Evolutionary conservation across 2,329 filamentous ascomycete genomes (phyloP).

Genomic region (Neoascochyta sp.): DNA sequence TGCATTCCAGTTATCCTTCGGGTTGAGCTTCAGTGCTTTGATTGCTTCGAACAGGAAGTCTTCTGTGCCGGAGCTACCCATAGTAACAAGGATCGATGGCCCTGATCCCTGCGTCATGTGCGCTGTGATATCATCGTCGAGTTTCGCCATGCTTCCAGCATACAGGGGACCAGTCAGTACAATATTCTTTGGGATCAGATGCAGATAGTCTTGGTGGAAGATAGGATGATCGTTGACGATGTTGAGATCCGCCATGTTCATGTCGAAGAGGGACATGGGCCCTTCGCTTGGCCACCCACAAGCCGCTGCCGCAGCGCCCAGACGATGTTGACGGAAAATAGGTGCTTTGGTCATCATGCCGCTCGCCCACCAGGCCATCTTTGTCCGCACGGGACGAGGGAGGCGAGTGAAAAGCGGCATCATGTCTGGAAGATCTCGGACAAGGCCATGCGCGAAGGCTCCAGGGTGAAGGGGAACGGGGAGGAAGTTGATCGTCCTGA

Average conservation of each 20-base stretch:
- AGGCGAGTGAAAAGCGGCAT: constrained; percentile 32
- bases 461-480: constrained; percentile 29
- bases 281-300: constrained; percentile 28
- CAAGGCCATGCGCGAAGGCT: constrained; percentile 27
- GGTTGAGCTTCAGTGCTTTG: constrained; percentile 22
- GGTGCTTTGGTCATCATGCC: constrained; percentile 30
- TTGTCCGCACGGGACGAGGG: constrained; percentile 25
- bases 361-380: constrained; percentile 25
- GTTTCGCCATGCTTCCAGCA: constrained; percentile 17
- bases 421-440: constrained; percentile 32
- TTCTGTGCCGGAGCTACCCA: constrained; percentile 32
- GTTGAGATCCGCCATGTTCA: constrained; percentile 36
- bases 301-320: constrained; percentile 28
- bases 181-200: constrained; percentile 29
- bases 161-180: constrained; percentile 30
- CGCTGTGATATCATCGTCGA: constrained; percentile 25
- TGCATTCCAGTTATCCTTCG: constrained; percentile 28
- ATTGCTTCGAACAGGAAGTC: constrained; percentile 33
- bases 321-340: constrained; percentile 30
- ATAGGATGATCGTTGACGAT: constrained; percentile 33
- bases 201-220: constrained; percentile 30
- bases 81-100: constrained; percentile 26
- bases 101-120: constrained; percentile 24
- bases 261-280: constrained; percentile 33
- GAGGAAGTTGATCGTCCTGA: constrained; percentile 33